Base-by-base conservation (phyloP, 495 filamentous ascomycete species). In the Lepidopterella palustris region DNA sequence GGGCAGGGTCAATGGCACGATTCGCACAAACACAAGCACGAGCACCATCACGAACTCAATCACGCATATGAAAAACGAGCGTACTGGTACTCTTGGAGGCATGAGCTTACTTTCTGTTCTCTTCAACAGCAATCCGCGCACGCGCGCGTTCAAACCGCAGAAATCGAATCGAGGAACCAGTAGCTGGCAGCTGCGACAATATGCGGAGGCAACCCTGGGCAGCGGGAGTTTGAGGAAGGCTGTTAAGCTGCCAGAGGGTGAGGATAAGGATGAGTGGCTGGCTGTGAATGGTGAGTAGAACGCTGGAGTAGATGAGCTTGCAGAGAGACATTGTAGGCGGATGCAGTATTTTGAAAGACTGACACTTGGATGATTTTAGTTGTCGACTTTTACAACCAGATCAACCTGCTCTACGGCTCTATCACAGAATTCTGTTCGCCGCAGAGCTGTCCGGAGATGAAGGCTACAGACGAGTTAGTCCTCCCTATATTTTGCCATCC, bases 301-400 rank as follows among this genome's bases (percentile, higher is more conserved):
- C 0, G 25, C n/a, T n/a, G 24, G 13, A 24, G 18, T 29, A 28
- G 48, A 20, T n/a, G n/a, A n/a, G n/a, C n/a, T n/a, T n/a, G n/a
- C n/a, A n/a, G n/a, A n/a, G n/a, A n/a, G n/a, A n/a, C n/a, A n/a
- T n/a, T n/a, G n/a, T n/a, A n/a, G n/a, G n/a, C n/a, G n/a, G n/a
- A n/a, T n/a, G n/a, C n/a, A n/a, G n/a, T n/a, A n/a, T n/a, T n/a
- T n/a, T n/a, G n/a, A 13, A 26, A 58, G 25, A 5, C 20, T 56
- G 53, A 57, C 21, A 13, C n/a, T 1, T 18, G 24, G 20, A 4
- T 10, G 26, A 11, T 4, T 11, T 2, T 31, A 96, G 92, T 98
- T 70, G 93, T 98, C 76, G 93, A 98, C 73, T 98, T 98, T 76
- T 98, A 97, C 83, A 98, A 97, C 76, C 93, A 98, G 73, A 93